Evolutionary conservation across 2,329 filamentous ascomycete genomes (phyloP), one percentile per base, ranked within the genome.

Genomic region (Tolypocladium pustulatum): DNA sequence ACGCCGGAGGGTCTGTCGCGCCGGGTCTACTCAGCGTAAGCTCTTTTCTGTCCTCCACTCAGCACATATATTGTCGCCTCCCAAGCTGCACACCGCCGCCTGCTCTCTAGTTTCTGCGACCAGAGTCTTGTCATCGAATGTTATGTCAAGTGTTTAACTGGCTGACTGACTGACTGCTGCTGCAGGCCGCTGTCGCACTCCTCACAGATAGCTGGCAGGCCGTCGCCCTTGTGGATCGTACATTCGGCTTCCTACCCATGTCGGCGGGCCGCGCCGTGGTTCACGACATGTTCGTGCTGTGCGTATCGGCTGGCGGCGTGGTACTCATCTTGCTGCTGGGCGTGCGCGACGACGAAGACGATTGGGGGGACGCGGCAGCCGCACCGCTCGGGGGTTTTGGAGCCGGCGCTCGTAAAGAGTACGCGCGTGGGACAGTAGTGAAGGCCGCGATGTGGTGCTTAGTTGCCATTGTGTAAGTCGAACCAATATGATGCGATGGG

Each of bases 191-290:
- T 55, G 64, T 72, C 20, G 67, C 72, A 30, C 64, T 73, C 58
- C 67, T 75, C 62, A 72, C 71, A 57, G 72, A 75, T 54, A 73
- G 70, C 64, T 73, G 72, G 71, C 70, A 73, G 46, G 65, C 69
- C 51, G 58, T 69, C 54, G 67, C 71, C 4, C 61, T 69, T 17
- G 62, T 65, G 7, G 67, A 72, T 32, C 60, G 64, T 9, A 59
- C 65, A 9, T 58, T 65, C 15, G 65, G 65, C 9, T 67, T 72
- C 17, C 59, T 63, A 20, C 62, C 66, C 34, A 58, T 71, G 32
- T 60, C 66, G 22, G 62, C 69, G 2, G 65, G 67, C 3, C 65
- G 69, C n/a, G 64, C 62, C 41, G 61, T 71, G 7, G 58, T 72
- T 8, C 68, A 71, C 60, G 72, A 74, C 55, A 60, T 72, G 46